These are phyloP conservation scores for Carex parvula DNA, from an alignment of 176 grass and related monocot genomes.

Conservation along the genomic window DNA sequence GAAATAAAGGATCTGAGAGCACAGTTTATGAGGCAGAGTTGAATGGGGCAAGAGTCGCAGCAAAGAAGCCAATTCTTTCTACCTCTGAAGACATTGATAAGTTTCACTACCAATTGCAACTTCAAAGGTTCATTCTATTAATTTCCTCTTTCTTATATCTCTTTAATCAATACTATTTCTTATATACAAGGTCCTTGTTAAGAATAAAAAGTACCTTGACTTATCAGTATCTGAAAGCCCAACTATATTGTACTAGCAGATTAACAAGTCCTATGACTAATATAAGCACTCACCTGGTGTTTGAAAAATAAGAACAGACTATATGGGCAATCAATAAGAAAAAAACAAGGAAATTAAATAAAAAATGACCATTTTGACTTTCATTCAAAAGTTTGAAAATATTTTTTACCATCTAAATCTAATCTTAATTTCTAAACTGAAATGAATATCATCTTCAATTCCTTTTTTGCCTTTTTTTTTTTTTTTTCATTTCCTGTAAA, in stretches of 20 bases:
- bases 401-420: neutral
- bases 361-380: neutral
- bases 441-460: neutral
- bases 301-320: neutral
- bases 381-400: neutral
- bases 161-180: neutral
- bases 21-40: constrained; percentile 81
- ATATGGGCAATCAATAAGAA: neutral
- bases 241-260: neutral
- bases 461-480: neutral
- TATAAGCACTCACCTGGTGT: neutral
- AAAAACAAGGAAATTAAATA: neutral
- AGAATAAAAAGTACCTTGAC: neutral
- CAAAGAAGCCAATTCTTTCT: constrained; percentile 88
- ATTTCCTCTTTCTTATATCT: neutral
- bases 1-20: constrained; percentile 67
- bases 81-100: constrained; percentile 88
- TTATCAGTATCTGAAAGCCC: no score
- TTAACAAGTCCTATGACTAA: neutral
- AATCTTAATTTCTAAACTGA: neutral
- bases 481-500: neutral
- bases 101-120: constrained; percentile 92
- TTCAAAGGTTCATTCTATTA: constrained; percentile 50
- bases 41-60: constrained; percentile 47
- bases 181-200: neutral